Evolutionary conservation across 495 filamentous ascomycete species (phyloP).

Genomic region (Trichocladium antarcticum): DNA sequence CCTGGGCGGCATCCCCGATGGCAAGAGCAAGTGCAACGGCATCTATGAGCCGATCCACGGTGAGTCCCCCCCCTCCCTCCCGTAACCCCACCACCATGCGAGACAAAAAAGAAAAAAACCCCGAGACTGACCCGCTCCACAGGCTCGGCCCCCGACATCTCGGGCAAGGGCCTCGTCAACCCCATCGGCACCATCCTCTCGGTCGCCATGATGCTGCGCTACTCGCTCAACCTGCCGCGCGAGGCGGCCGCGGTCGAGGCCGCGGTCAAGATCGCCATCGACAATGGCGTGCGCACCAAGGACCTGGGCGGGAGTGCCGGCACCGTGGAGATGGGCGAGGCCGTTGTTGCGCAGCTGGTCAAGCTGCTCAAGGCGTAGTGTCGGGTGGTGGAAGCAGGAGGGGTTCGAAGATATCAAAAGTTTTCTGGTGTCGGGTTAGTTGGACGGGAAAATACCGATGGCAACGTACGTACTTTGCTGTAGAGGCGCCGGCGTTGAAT

Average conservation of each 20-base stretch:
- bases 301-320: slow-evolving; percentile 66
- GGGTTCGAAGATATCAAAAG: background rate
- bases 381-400: background rate
- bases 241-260: slow-evolving; percentile 67
- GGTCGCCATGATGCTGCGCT: slow-evolving; percentile 84
- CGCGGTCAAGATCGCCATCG: slow-evolving; percentile 67
- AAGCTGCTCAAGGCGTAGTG: slow-evolving; percentile 43
- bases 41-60: slow-evolving; percentile 99
- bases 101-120: too few relatives aligned
- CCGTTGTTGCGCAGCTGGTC: slow-evolving; percentile 58
- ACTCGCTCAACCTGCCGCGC: slow-evolving; percentile 65
- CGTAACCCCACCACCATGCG: background rate
- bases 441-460: background rate
- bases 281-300: slow-evolving; percentile 58
- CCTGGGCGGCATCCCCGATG: slow-evolving; percentile 75
- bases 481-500: background rate
- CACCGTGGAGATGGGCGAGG: slow-evolving; percentile 76
- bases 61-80: slow-evolving; percentile 28
- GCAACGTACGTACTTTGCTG: too few relatives aligned
- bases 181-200: slow-evolving; percentile 75
- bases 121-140: background rate
- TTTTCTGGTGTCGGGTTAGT: background rate
- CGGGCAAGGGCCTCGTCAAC: slow-evolving; percentile 80
- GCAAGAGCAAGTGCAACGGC: slow-evolving; percentile 60
- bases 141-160: slow-evolving; percentile 67